These are phyloP conservation scores for Amanita phalloides DNA, from an alignment of 768 basidiomycete genomes.

Conservation along the genomic window DNA sequence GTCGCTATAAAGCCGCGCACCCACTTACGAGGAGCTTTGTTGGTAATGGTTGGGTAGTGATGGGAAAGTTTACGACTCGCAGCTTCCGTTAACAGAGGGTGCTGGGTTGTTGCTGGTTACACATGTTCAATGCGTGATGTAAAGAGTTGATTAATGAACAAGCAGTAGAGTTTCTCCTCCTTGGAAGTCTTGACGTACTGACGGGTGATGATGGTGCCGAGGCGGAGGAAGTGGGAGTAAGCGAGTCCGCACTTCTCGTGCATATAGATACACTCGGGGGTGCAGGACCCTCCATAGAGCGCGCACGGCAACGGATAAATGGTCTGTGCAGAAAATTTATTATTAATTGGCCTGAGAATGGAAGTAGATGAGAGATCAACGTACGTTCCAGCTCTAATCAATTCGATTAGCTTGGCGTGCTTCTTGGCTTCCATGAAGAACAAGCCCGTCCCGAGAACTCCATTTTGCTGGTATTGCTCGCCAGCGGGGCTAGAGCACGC, in stretches of 20 bases:
- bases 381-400: conserved; percentile 45
- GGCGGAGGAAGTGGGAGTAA: not conserved
- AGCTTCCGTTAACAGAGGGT: no score
- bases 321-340: conserved; percentile 9
- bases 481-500: not conserved
- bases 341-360: not conserved
- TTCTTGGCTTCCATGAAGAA: conserved; percentile 49
- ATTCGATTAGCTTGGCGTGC: conserved; percentile 37
- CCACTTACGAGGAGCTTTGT: no score
- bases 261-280: not conserved
- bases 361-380: conserved; percentile 12
- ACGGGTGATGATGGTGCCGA: not conserved
- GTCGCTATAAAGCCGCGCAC: no score
- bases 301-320: conserved; percentile 24
- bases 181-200: not conserved
- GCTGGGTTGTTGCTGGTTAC: no score
- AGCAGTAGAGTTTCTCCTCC: not conserved
- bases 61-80: no score
- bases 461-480: conserved; percentile 7
- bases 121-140: not conserved
- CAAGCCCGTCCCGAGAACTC: conserved; percentile 36
- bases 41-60: no score
- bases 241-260: not conserved
- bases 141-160: not conserved
- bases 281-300: conserved; percentile 15